Base-by-base conservation (phyloP, 2,329 filamentous ascomycete species). In the Claviceps pazoutovae region DNA sequence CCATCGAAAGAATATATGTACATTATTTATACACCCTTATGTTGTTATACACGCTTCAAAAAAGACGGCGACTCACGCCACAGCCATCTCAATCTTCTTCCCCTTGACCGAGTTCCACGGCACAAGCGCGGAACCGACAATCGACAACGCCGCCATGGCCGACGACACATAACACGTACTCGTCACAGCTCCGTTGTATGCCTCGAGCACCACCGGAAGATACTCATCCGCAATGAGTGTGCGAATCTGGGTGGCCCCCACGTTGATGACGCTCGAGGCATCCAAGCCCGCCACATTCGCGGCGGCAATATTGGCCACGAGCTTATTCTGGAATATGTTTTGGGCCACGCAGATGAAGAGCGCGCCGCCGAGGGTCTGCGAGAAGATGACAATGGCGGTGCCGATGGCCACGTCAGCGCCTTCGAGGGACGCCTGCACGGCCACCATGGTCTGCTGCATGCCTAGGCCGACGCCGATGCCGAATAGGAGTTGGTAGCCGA, bases 281-380 rank as follows among this genome's bases (percentile, higher is more conserved):
- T 54, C 47, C 4, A 52, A 44, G 38, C 53, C 53, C 19, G 48
- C 45, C 14, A 54, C 19, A 46, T 43, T 38, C 9, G 53, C 47
- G 34, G 13, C 48, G 3, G 51, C 51, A 14, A 54, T 44, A 36
- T 51, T 54, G 45, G 45, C 41, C 16, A 54, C 52, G 14, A 80
- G 65, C 38, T 68, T 60, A 55, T 74, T 74, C 48, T 68, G 68
- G 54, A 80, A 76, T 16, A 79, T 68, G 51, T 70, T 72, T 55
- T 79, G 70, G 1, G 66, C 75, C 23, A 76, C 67, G 3, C 70
- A 71, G 30, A 80, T 68, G 54, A 79, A 79, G 1, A 80, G 59
- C 5, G 70, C 64, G 5, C 70, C 69, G 26, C 68, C 71, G 0
- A 75, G 59, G 0, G 66, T 67, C 57, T 73, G 71, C 16, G 61